phyloP scores from a whole-genome alignment of 805 yeast species.

The Lipomyces oligophaga region DNA sequence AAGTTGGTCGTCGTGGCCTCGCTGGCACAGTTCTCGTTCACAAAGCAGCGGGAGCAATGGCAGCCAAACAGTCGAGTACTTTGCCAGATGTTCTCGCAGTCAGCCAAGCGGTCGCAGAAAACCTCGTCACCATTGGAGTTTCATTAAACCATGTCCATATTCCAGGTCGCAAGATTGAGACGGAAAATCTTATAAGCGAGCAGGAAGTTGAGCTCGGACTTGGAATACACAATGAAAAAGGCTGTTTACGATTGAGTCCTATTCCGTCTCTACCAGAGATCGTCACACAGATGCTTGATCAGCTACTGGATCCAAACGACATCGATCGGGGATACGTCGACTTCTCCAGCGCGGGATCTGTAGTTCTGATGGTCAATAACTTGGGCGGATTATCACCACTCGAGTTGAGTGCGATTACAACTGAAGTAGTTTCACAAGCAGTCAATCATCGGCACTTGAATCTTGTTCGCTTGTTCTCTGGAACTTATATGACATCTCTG shows the following conservation, averaged over 20 bases:
- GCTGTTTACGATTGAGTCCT: constrained; percentile 58
- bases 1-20: constrained; percentile 91
- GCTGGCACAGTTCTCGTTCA: constrained; percentile 90
- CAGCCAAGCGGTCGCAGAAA: constrained; percentile 59
- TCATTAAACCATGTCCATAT: constrained; percentile 86
- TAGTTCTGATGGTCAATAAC: constrained; percentile 71
- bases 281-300: constrained; percentile 54
- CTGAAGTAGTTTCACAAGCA: constrained; percentile 40
- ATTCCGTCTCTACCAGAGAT: constrained; percentile 69
- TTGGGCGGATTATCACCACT: constrained; percentile 85
- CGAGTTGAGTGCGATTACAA: constrained; percentile 69
- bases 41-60: constrained; percentile 75
- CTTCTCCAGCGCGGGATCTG: constrained; percentile 59
- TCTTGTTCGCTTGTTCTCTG: constrained; percentile 68
- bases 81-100: constrained; percentile 53
- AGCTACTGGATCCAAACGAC: constrained; percentile 60
- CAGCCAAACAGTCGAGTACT: constrained; percentile 43
- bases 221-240: constrained; percentile 96
- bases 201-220: constrained; percentile 84
- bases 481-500: constrained; percentile 82
- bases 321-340: constrained; percentile 76
- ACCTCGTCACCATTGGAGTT: constrained; percentile 81
- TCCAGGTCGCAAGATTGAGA: constrained; percentile 62
- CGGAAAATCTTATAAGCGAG: constrained; percentile 49
- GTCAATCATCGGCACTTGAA: constrained; percentile 38